phyloP scores from a whole-genome alignment of 306 rosid species.

The Canavalia gladiata region DNA sequence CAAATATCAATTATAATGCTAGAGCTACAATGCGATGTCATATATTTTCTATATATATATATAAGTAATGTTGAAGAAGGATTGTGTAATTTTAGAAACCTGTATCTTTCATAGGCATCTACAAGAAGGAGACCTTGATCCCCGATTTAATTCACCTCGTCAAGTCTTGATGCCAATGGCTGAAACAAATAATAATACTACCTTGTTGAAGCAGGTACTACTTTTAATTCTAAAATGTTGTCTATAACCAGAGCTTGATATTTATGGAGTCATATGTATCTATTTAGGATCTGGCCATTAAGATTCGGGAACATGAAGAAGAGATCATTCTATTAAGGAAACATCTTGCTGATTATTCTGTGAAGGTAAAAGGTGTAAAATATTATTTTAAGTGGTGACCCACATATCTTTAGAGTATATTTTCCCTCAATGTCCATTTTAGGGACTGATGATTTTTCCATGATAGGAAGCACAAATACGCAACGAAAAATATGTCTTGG shows the following conservation, averaged over 20 bases:
- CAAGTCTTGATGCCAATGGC: constrained; percentile 73
- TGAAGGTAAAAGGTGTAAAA: constrained; percentile 65
- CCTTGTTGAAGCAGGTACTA: constrained; percentile 82
- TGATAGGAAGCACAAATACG: constrained; percentile 84
- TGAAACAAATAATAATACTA: constrained; percentile 67
- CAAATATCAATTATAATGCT: constrained; percentile 33
- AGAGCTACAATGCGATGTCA: constrained; percentile 30
- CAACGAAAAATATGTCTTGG: constrained; percentile 86
- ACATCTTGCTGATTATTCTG: constrained; percentile 87
- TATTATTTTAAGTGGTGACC: constrained; percentile 28
- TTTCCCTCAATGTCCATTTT: constrained; percentile 35
- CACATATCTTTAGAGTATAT: neutral
- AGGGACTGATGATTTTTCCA: constrained; percentile 37
- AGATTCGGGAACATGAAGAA: constrained; percentile 82
- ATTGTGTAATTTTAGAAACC: constrained; percentile 40
- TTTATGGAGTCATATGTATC: constrained; percentile 43
- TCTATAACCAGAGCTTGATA: constrained; percentile 34
- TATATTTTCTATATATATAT: constrained; percentile 40
- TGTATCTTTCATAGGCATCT: constrained; percentile 63
- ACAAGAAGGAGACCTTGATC: constrained; percentile 68
- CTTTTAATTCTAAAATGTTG: constrained; percentile 32
- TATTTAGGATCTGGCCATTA: constrained; percentile 69
- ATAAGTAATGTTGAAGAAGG: constrained; percentile 31
- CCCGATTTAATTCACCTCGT: constrained; percentile 60
- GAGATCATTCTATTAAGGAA: constrained; percentile 84